Conservation (phyloP, 2,329 filamentous ascomycete species). For the Phaeosphaeria sp. region DNA sequence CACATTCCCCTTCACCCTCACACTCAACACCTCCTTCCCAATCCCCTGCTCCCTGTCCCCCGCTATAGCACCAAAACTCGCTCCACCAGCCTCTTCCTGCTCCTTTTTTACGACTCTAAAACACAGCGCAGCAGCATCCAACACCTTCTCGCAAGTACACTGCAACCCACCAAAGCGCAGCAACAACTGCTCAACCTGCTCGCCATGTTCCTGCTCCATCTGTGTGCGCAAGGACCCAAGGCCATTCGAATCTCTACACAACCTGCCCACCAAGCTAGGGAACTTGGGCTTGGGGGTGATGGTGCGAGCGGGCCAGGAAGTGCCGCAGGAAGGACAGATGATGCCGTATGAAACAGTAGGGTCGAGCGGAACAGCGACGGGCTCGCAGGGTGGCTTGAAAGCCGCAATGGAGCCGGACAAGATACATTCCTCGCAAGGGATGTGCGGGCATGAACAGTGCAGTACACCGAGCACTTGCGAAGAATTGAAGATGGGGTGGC, state of each 20-base stretch:
- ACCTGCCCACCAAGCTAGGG: constrained; percentile 17
- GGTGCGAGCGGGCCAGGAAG: constrained; percentile 26
- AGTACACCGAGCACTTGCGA: not conserved
- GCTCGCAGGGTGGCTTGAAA: constrained; percentile 35
- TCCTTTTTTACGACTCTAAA: too few species aligned
- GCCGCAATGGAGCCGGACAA: constrained; percentile 23
- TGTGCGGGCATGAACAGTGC: constrained; percentile 35
- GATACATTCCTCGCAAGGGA: constrained; percentile 29
- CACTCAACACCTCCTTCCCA: constrained; percentile 16
- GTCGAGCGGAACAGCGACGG: constrained; percentile 19
- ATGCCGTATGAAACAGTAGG: constrained; percentile 29
- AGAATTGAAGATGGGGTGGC: not conserved
- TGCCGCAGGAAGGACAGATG: constrained; percentile 31
- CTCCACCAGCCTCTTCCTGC: constrained; percentile 4
- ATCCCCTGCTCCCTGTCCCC: constrained; percentile 27
- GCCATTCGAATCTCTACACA: not conserved
- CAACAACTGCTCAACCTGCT: constrained; percentile 22
- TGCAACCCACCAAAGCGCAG: constrained; percentile 28
- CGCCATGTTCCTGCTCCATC: constrained; percentile 17
- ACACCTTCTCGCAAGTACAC: constrained; percentile 27
- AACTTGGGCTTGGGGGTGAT: constrained; percentile 6
- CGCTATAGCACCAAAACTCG: constrained; percentile 11
- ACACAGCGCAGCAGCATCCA: constrained; percentile 1
- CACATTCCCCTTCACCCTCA: constrained; percentile 7
- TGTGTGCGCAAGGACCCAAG: constrained; percentile 11